Evolutionary conservation across 805 yeast species (phyloP).

Genomic region (Candida peoriensis): DNA sequence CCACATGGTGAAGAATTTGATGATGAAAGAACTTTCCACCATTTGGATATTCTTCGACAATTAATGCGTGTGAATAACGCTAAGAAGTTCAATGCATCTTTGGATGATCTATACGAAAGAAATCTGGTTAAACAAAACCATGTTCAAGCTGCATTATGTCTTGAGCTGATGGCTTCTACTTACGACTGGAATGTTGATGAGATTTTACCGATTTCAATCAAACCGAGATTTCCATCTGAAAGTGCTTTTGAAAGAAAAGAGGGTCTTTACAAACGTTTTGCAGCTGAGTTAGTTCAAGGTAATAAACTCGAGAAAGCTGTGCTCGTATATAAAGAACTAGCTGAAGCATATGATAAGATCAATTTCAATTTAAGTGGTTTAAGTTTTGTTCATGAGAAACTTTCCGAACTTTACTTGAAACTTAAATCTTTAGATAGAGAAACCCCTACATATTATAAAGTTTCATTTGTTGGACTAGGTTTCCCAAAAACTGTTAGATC

Average conservation of each 20-base stretch:
- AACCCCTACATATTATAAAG: conserved; percentile 74
- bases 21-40: conserved; percentile 80
- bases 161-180: conserved; percentile 72
- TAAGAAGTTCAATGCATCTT: conserved; percentile 73
- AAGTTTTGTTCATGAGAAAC: conserved; percentile 61
- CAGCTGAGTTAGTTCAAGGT: conserved; percentile 64
- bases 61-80: conserved; percentile 75
- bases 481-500: conserved; percentile 76
- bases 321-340: conserved; percentile 69
- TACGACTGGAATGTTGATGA: conserved; percentile 67
- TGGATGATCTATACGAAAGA: conserved; percentile 66
- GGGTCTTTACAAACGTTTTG: conserved; percentile 61
- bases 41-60: conserved; percentile 69
- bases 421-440: conserved; percentile 66
- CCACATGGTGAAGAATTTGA: conserved; percentile 82
- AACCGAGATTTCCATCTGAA: conserved; percentile 77
- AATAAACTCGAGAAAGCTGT: conserved; percentile 75
- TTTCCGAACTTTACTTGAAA: conserved; percentile 62
- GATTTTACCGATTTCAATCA: conserved; percentile 47
- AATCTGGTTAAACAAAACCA: conserved; percentile 55
- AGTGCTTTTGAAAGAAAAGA: conserved; percentile 79
- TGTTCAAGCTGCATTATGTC: conserved; percentile 79
- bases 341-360: conserved; percentile 65
- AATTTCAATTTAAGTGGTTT: conserved; percentile 75
- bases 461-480: conserved; percentile 77